Percentiles rank a stretch among this genome's conserved stretches.
These are phyloP conservation scores for Ophioceras dolichostomum DNA, from an alignment of 2,329 filamentous ascomycete genomes.

Conservation along the genomic window DNA sequence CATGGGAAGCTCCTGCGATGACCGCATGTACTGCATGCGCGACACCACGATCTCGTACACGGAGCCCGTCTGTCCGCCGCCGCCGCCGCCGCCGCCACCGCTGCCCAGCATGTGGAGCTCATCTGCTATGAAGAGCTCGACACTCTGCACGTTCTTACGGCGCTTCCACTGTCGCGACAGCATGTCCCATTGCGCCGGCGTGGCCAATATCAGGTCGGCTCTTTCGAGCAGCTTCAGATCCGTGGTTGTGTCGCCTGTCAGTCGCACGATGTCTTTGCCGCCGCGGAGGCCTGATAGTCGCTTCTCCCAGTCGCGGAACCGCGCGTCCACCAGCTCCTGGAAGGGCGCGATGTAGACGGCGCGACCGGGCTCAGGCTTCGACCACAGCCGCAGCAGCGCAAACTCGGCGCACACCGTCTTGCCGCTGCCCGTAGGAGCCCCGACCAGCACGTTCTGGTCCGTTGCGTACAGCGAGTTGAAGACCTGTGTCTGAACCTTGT, in stretches of 20 bases:
- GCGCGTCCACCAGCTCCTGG: constrained; percentile 80
- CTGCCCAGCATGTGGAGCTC: constrained; percentile 90
- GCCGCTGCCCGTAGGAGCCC: constrained; percentile 85
- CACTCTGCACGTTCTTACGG: constrained; percentile 85
- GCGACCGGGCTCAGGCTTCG: constrained; percentile 54
- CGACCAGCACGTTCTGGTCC: constrained; percentile 88
- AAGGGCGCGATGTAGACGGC: constrained; percentile 92
- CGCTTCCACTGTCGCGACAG: constrained; percentile 93
- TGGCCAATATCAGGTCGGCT: constrained; percentile 83
- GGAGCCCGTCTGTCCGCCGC: constrained; percentile 74
- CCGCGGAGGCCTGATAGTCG: constrained; percentile 61
- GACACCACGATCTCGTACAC: constrained; percentile 96
- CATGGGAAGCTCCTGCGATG: constrained; percentile 73
- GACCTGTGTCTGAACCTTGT: constrained; percentile 93
- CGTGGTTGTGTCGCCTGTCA: constrained; percentile 83
- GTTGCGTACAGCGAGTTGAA: constrained; percentile 89
- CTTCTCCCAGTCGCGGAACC: constrained; percentile 74
- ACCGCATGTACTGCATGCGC: constrained; percentile 90
- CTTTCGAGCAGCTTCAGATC: constrained; percentile 81
- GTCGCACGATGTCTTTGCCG: constrained; percentile 82
- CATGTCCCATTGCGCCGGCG: constrained; percentile 90
- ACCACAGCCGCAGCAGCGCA: constrained; percentile 81
- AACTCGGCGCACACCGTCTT: constrained; percentile 98
- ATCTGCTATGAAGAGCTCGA: constrained; percentile 87
- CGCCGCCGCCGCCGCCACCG: too few species aligned